Base-by-base conservation (phyloP, 2,329 filamentous ascomycete species). In the Xylaria sp. region DNA sequence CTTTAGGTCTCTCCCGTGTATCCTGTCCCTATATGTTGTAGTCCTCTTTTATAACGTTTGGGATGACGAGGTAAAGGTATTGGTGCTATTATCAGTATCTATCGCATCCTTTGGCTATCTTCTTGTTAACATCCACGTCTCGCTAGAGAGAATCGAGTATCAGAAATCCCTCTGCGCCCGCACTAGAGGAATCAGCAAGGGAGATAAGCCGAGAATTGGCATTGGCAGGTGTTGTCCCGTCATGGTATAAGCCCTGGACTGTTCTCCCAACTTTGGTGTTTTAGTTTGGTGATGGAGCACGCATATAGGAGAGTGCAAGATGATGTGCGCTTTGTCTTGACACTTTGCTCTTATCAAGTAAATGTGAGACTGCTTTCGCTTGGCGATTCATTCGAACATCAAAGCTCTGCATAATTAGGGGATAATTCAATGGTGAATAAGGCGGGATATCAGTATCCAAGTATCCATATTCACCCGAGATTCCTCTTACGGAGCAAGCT, bases 381-480 rank as follows among this genome's bases (percentile, higher is more conserved):
- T 17, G 2, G 33, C 10, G 2, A 22, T 60, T 22, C 27, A 53
- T 36, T 29, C 1, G 25, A 44, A 44, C 20, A 17, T 36, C 38
- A 4, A 33, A n/a, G 17, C 15, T 33, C 42, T 25, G 22, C 22
- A 25, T 33, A 5, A 39, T 38, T 7, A 9, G 17, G 29, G n/a
- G 3, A 25, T 17, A 55, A 31, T 11, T 33, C 39, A 20, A 25
- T 5, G 5, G 25, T 22, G 31, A 36, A 15, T 10, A 17, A 42
- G 2, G 3, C 33, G 5, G 10, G 0, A 20, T 29, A 22, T 22
- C 7, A n/a, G 9, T 22, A 7, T 55, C 36, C 33, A 36, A 39
- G 3, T 51, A 39, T 29, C 22, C n/a, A 31, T 61, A 13, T 50
- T 67, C 50, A 57, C 33, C 50, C 44, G 25, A 54, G 38, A 17